Conservation (phyloP, 305 asterid genomes). For the Fraxinus sp. region DNA sequence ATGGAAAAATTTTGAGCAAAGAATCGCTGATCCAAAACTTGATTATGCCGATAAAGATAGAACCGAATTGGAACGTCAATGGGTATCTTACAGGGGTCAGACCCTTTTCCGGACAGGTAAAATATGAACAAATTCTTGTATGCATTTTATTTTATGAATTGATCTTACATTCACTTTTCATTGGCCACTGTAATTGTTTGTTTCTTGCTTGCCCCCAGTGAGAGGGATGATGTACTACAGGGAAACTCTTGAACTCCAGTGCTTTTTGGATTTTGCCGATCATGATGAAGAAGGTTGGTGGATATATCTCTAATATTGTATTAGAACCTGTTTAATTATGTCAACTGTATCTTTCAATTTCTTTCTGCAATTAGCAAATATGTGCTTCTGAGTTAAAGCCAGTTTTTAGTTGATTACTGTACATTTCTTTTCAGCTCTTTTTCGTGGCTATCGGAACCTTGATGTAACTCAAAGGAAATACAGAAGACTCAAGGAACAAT, state of each 20-base stretch:
- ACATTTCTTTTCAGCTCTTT: slow-evolving; percentile 56
- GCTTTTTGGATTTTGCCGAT: slow-evolving; percentile 86
- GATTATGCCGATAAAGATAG: slow-evolving; percentile 42
- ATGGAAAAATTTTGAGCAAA: slow-evolving; percentile 84
- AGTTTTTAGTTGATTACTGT: slow-evolving; percentile 18
- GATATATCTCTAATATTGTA: slow-evolving; percentile 17
- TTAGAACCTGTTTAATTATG: background rate
- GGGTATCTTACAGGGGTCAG: slow-evolving; percentile 99
- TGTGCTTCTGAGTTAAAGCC: slow-evolving; percentile 8
- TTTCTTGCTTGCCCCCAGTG: slow-evolving; percentile 49
- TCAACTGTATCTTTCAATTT: background rate
- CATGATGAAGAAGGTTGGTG: slow-evolving; percentile 75
- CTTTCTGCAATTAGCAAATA: slow-evolving; percentile 20
- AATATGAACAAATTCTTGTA: slow-evolving; percentile 1
- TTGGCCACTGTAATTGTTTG: background rate
- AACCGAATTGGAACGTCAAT: slow-evolving; percentile 67
- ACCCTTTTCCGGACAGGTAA: slow-evolving; percentile 98
- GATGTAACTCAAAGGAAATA: slow-evolving; percentile 50
- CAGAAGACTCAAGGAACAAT: slow-evolving; percentile 59
- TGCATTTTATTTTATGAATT: slow-evolving; percentile 20
- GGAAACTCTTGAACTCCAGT: slow-evolving; percentile 90
- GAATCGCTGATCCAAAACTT: slow-evolving; percentile 59
- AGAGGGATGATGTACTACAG: slow-evolving; percentile 99
- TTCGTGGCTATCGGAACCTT: slow-evolving; percentile 74
- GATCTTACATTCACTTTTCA: background rate